A percentile compares a stretch with the other conserved stretches of the same genome.
Conservation (phyloP, 192 early-diverging fungal species). For the Backusella sp. region DNA sequence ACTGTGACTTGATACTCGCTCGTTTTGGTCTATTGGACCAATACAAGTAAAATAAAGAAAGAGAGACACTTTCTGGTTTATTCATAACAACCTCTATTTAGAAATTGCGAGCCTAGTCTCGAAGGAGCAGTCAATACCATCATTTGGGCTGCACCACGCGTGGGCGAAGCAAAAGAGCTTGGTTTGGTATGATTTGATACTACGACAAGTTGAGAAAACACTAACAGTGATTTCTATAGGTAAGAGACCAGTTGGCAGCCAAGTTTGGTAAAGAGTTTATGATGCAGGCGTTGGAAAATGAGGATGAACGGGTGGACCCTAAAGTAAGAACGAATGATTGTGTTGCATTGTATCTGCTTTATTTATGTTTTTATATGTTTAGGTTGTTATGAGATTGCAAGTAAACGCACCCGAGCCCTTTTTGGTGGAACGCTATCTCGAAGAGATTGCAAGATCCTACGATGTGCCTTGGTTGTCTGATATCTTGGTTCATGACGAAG, state of each 20-base stretch:
- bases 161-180: constrained; percentile 83
- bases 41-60: constrained; percentile 50
- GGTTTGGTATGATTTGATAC: constrained; percentile 29
- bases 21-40: constrained; percentile 87
- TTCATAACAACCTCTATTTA: constrained; percentile 12
- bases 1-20: constrained; percentile 84
- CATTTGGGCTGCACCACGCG: constrained; percentile 87
- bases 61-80: neutral
- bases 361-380: neutral
- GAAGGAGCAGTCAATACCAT: constrained; percentile 86
- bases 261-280: constrained; percentile 88
- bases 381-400: constrained; percentile 82
- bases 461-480: constrained; percentile 69
- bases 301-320: constrained; percentile 70
- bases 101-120: constrained; percentile 78
- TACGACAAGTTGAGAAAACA: neutral
- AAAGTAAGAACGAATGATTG: constrained; percentile 42
- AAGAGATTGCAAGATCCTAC: constrained; percentile 84
- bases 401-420: constrained; percentile 76
- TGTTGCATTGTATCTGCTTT: neutral
- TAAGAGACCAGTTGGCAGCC: constrained; percentile 75
- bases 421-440: constrained; percentile 84
- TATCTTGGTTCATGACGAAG: constrained; percentile 41
- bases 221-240: constrained; percentile 21
- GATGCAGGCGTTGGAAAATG: constrained; percentile 70